These are phyloP conservation scores for Aspergillus biplanus DNA, from an alignment of 495 filamentous ascomycete species.

Conservation along the genomic window DNA sequence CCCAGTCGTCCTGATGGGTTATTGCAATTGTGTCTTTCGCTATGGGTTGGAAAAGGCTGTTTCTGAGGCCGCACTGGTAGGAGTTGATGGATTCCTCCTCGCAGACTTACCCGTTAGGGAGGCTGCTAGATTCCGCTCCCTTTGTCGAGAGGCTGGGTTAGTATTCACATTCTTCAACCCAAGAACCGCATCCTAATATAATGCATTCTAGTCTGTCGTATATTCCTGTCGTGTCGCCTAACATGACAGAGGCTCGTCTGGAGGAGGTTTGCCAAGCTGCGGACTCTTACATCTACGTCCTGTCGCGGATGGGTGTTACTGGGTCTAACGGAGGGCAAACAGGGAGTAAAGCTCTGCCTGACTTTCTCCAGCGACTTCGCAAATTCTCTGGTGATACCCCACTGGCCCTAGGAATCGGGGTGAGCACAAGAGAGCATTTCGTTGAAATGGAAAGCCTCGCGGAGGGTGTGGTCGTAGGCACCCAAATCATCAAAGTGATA, in stretches of 20 bases:
- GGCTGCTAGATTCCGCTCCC: conserved; percentile 76
- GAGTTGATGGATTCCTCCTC: conserved; percentile 86
- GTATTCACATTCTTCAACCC: background rate
- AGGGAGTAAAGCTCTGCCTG: conserved; percentile 65
- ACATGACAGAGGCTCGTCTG: background rate
- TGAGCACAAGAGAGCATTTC: conserved; percentile 87
- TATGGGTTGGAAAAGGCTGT: conserved; percentile 75
- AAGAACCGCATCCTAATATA: background rate
- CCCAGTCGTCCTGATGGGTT: conserved; percentile 87
- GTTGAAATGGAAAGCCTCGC: conserved; percentile 70
- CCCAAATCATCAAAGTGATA: conserved; percentile 66
- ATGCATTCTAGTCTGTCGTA: background rate
- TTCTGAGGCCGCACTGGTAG: conserved; percentile 72
- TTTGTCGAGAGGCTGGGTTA: conserved; percentile 63
- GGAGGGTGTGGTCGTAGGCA: conserved; percentile 88
- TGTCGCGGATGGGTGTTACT: conserved; percentile 86
- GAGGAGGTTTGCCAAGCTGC: background rate
- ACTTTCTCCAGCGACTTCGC: conserved; percentile 75
- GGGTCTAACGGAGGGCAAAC: conserved; percentile 70
- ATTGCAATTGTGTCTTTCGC: conserved; percentile 83
- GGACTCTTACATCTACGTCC: conserved; percentile 72
- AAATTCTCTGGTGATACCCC: conserved; percentile 73
- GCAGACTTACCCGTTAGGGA: conserved; percentile 89
- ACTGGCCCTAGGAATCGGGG: conserved; percentile 82
- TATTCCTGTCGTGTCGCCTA: background rate